Evolutionary conservation across 2,329 filamentous ascomycete species (phyloP).

Genomic region (Colletotrichum acutatum): DNA sequence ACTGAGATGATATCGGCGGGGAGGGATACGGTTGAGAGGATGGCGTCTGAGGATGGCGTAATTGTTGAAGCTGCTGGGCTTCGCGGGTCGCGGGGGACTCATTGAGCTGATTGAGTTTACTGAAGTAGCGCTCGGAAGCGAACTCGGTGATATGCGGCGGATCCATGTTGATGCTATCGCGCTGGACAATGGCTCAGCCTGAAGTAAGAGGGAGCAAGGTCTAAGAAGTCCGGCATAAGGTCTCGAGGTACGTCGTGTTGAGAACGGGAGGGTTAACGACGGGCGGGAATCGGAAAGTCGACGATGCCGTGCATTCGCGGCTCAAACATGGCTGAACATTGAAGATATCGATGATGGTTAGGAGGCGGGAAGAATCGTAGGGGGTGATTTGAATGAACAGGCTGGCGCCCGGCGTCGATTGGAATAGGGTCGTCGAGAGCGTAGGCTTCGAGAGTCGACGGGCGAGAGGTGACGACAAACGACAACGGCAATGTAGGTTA

Average conservation of each 20-base stretch:
- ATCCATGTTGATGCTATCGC: conserved; percentile 60
- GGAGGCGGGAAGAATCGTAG: background rate
- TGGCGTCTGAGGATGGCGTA: conserved; percentile 25
- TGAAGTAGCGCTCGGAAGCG: conserved; percentile 72
- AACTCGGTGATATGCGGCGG: conserved; percentile 74
- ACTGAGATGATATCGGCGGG: conserved; percentile 37
- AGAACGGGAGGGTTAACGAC: background rate
- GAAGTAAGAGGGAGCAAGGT: conserved; percentile 29
- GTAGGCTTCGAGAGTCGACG: background rate
- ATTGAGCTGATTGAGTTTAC: conserved; percentile 68
- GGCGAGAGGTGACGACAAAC: background rate
- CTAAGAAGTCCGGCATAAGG: conserved; percentile 22
- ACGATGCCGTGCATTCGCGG: conserved; percentile 40
- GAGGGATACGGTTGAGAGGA: conserved; percentile 38
- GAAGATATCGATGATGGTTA: background rate
- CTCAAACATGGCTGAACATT: conserved; percentile 49
- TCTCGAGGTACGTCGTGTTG: conserved; percentile 14
- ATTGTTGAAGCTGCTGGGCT: background rate
- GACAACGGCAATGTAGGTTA: background rate
- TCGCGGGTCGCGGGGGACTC: conserved; percentile 37
- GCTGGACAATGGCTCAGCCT: conserved; percentile 38
- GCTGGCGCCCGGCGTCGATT: background rate
- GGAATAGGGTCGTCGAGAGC: background rate
- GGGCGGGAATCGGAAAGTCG: conserved; percentile 35
- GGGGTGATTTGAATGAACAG: background rate